Evolutionary conservation across 2,329 filamentous ascomycete species (phyloP), one percentile per base, ranked within the genome.

Genomic region (Xylariaceae sp.): DNA sequence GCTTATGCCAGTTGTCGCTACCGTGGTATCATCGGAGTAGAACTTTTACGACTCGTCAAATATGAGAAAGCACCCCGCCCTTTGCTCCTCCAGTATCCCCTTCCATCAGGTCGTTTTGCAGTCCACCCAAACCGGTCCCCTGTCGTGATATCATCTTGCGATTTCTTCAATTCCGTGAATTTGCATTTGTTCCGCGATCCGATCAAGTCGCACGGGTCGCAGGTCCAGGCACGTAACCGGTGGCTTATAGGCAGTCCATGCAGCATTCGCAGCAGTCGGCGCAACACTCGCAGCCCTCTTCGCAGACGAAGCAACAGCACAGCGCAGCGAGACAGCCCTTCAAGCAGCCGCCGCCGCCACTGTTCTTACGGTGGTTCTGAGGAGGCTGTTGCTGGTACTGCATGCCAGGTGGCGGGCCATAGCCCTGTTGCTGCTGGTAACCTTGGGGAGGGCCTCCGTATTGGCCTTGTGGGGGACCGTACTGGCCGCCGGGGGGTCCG

Each of bases 291-390:
- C 72, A 73, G 39, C 68, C 65, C 50, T 74, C 67, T 51, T 73
- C 72, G 48, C 67, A 69, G 41, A 72, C 64, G 52, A 71, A 76
- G 58, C 73, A 76, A 54, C 71, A 74, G 55, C 72, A 74, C 30
- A 73, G 50, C 12, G 66, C 62, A 19, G 71, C 72, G 9, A 76
- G 56, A 56, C 71, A 74, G 41, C 63, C 67, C 45, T 65, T 61
- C 33, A 73, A 57, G 48, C 70, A 73, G 41, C 65, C 66, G 24
- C 55, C 64, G 24, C 63, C 61, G 37, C 64, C 61, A 30, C 59
- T 54, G 19, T 55, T 53, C 42, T 53, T 53, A 1, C 43, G 30
- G 19, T 56, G 53, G 34, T 56, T 60, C 17, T 61, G 68, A 38
- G 63, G 64, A 13, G 62, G 62, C 46, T 66, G 65, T 47, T 69